phyloP scores from a whole-genome alignment of 768 basidiomycete genomes.

The Hygrophoropsis aurantiaca region DNA sequence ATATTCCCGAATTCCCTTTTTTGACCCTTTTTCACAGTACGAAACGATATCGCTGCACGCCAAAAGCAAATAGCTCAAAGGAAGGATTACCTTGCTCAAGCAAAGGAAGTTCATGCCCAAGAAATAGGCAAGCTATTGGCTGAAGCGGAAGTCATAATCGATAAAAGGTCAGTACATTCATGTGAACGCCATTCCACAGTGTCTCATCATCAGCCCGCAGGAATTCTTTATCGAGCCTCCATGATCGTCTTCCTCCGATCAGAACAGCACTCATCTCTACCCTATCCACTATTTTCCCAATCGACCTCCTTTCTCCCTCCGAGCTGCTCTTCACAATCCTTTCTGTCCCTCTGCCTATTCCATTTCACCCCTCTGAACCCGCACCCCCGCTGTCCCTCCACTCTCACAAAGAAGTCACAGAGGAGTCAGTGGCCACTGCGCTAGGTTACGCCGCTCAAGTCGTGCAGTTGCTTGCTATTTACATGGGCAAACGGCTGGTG shows the following conservation, averaged over 20 bases:
- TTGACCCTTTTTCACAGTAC: conserved; percentile 33
- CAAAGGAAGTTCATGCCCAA: conserved; percentile 37
- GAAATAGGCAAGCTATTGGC: conserved; percentile 24
- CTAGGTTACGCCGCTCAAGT: conserved; percentile 90
- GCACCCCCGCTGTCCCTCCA: conserved; percentile 76
- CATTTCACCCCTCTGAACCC: conserved; percentile 68
- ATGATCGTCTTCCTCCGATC: conserved; percentile 47
- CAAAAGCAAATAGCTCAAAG: conserved; percentile 45
- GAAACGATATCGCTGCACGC: conserved; percentile 41
- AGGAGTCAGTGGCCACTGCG: conserved; percentile 85
- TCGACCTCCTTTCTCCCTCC: conserved; percentile 79
- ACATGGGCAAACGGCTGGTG: conserved; percentile 71
- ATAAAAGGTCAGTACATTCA: conserved; percentile 35
- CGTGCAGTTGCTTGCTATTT: conserved; percentile 76
- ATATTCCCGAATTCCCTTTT: not conserved
- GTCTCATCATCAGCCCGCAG: conserved; percentile 37
- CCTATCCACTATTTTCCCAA: conserved; percentile 82
- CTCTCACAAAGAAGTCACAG: conserved; percentile 70
- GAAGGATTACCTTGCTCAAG: conserved; percentile 45
- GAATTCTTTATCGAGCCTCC: conserved; percentile 44
- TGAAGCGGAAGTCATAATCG: conserved; percentile 32
- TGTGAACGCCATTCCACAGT: conserved; percentile 6
- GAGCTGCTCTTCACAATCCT: conserved; percentile 90
- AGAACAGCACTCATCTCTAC: conserved; percentile 67
- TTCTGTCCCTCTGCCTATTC: conserved; percentile 88